phyloP scores from a whole-genome alignment of 1,139 yeast species.

The Blastobotrys indianensis region DNA sequence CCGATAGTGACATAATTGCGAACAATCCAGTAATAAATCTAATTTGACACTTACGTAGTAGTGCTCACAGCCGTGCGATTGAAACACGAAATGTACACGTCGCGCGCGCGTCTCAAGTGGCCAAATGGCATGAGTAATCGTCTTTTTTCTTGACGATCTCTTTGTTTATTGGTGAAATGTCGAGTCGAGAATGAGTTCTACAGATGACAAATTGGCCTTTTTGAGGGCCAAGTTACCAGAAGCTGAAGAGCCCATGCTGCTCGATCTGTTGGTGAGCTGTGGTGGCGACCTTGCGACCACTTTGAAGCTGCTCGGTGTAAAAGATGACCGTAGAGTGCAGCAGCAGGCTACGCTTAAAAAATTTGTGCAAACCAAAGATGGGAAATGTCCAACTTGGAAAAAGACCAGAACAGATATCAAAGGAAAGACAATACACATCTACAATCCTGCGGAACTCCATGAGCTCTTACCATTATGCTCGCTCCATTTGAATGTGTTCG shows the following conservation, averaged over 20 bases:
- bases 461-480: constrained; percentile 44
- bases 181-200: constrained; percentile 29
- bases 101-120: no score
- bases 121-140: no score
- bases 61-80: no score
- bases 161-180: no score
- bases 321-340: not conserved
- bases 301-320: constrained; percentile 23
- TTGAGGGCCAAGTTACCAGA: constrained; percentile 26
- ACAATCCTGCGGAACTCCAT: constrained; percentile 35
- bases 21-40: not conserved
- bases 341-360: constrained; percentile 8
- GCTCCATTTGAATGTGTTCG: constrained; percentile 47
- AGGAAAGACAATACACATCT: constrained; percentile 24
- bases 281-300: constrained; percentile 30
- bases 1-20: not conserved
- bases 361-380: not conserved
- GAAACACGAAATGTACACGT: no score
- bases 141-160: no score
- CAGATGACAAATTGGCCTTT: constrained; percentile 30
- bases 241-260: constrained; percentile 25
- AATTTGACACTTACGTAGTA: not conserved
- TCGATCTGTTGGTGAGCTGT: constrained; percentile 34
- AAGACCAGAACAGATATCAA: constrained; percentile 10
- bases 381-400: not conserved